Base-by-base conservation (phyloP, 257 asterid genomes). In the Cordia subcordata region DNA sequence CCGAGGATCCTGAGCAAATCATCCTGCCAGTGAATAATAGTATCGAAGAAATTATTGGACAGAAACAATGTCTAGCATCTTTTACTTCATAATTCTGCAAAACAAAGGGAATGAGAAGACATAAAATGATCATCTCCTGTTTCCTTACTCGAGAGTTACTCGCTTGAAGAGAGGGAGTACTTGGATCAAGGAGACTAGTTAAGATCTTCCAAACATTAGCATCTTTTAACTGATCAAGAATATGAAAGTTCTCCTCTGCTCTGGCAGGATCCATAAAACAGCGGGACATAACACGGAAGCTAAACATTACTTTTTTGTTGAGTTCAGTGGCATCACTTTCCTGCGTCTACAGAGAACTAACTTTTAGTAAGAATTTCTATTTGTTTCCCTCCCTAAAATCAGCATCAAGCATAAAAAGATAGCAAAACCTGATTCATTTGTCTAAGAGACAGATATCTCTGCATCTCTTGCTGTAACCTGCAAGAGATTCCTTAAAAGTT, bases 391-490 rank as follows among this genome's bases (percentile, higher is more conserved):
- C 51, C 55, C 62, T 50, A 21, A 46, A 72, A 45, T 60, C 11
- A 46, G 16, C 60, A 55, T 27, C 35, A 20, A 50, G 61, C 20
- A 56, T 21, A 9, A 53, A 62, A 22, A 54, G 53, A 49, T 60
- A n/a, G 42, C 75, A 66, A 52, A 62, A 93, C 99, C 99, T 86
- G 92, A 39, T 83, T 68, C 74, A 65, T 61, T 68, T 79, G 88
- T 76, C 84, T 79, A 59, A 93, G 80, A 56, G 92, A 82, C 63
- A 93, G 82, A 72, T 90, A 90, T 77, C 75, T 83, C 73, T 68
- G 94, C 95, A 90, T 79, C 83, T 93, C 99, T 62, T 80, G 95
- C 68, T 87, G 99, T 52, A 87, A 76, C 87, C 99, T 93, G 84
- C 72, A 76, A 53, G 62, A 66, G 44, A 58, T 19, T 11, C 33